phyloP scores from a whole-genome alignment of 2,329 filamentous ascomycete species.

The Fusarium floridanum region DNA sequence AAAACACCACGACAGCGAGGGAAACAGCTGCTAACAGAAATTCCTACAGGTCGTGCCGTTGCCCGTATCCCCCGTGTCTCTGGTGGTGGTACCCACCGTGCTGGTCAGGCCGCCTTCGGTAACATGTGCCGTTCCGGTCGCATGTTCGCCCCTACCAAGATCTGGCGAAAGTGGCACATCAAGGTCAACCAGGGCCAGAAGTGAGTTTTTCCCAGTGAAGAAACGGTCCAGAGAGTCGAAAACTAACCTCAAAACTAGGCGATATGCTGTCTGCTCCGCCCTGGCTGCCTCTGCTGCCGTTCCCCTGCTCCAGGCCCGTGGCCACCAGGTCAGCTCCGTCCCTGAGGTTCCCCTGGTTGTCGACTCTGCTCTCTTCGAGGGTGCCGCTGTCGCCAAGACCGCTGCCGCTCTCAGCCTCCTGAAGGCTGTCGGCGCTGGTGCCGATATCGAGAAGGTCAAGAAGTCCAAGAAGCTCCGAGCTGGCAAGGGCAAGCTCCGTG shows the following conservation, averaged over 20 bases:
- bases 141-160: conserved; percentile 99
- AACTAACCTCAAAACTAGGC: conserved; percentile 65
- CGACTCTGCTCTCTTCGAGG: conserved; percentile 89
- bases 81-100: conserved; percentile 99
- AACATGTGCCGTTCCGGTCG: conserved; percentile 99
- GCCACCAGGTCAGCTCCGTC: conserved; percentile 92
- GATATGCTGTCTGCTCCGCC: conserved; percentile 97
- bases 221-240: not conserved
- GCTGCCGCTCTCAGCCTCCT: conserved; percentile 87
- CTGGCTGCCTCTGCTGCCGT: conserved; percentile 96
- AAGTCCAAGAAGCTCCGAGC: conserved; percentile 96
- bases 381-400: conserved; percentile 86
- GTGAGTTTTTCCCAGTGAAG: conserved; percentile 62
- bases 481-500: conserved; percentile 98
- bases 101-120: conserved; percentile 99
- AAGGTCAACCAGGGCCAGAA: conserved; percentile 99
- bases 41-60: conserved; percentile 86
- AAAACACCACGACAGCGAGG: conserved; percentile 3
- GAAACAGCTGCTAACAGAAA: conserved; percentile 41
- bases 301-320: conserved; percentile 95
- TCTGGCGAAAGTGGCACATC: conserved; percentile 99
- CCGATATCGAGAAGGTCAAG: conserved; percentile 96
- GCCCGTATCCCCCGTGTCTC: conserved; percentile 99
- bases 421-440: conserved; percentile 88
- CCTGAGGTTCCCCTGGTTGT: conserved; percentile 98